These are phyloP conservation scores for Wickerhamomyces kurtzmanii DNA, from an alignment of 805 yeast species.

Conservation along the genomic window DNA sequence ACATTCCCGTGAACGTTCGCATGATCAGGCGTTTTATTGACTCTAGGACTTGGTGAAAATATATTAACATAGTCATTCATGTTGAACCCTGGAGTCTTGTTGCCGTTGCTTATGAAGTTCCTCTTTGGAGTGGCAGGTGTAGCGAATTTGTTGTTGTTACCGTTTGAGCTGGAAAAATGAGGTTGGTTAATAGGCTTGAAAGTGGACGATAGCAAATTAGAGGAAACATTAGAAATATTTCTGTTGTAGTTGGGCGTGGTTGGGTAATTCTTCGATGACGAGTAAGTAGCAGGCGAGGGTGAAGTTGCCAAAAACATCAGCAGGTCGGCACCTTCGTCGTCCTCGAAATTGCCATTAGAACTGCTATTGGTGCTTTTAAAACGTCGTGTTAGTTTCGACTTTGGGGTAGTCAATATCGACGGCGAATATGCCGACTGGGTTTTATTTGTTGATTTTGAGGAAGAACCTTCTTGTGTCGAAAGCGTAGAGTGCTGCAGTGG, in stretches of 20 bases:
- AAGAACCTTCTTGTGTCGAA: constrained; percentile 13
- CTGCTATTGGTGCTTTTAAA: constrained; percentile 2
- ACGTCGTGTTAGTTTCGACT: background rate
- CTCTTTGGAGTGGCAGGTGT: constrained; percentile 20
- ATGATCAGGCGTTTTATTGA: constrained; percentile 24
- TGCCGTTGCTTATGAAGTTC: constrained; percentile 9
- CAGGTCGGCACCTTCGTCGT: constrained; percentile 71
- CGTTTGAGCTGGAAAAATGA: background rate
- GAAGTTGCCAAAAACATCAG: constrained; percentile 77
- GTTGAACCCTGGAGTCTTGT: constrained; percentile 60
- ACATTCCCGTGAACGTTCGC: background rate
- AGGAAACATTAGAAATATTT: no score
- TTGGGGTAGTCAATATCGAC: constrained; percentile 4
- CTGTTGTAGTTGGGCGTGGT: no score
- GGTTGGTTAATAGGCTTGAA: constrained; percentile 2
- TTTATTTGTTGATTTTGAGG: constrained; percentile 16
- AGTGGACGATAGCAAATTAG: no score
- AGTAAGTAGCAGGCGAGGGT: constrained; percentile 48
- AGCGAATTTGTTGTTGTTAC: constrained; percentile 1
- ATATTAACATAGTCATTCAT: constrained; percentile 77
- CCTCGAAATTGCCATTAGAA: constrained; percentile 3
- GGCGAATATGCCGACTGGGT: constrained; percentile 14
- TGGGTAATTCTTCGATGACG: constrained; percentile 2
- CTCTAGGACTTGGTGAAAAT: constrained; percentile 63
- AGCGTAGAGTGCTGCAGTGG: constrained; percentile 15